These are phyloP conservation scores for Cryphonectria radicalis DNA, from an alignment of 2,329 filamentous ascomycete species.

Conservation along the genomic window DNA sequence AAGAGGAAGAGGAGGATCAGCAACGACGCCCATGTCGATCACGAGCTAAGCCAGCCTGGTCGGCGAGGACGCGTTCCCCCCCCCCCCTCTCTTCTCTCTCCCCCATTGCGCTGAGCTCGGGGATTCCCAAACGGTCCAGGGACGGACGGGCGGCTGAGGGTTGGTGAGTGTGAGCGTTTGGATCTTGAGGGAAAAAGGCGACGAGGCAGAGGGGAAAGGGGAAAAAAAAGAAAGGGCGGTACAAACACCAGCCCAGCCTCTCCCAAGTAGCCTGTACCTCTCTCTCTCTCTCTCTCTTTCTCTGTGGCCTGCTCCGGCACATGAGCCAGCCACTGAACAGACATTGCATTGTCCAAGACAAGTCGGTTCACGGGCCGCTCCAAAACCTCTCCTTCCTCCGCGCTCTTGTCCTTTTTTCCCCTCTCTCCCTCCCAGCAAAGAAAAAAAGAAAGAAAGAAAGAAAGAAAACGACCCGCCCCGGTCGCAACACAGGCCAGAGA, in stretches of 20 bases:
- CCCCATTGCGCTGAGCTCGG: neutral
- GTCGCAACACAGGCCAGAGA: neutral
- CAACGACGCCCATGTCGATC: neutral
- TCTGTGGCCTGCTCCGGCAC: neutral
- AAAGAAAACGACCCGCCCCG: neutral
- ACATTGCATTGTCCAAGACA: neutral
- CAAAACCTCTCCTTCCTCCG: neutral
- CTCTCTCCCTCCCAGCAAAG: no score
- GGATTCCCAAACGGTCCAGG: neutral
- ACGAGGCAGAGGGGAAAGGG: neutral
- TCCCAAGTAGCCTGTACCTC: neutral
- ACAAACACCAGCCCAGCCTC: neutral
- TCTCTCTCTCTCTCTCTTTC: neutral
- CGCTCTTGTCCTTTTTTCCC: neutral
- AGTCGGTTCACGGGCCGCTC: neutral
- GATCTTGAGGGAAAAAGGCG: neutral
- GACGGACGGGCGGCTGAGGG: neutral
- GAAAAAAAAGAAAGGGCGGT: neutral
- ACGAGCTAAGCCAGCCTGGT: slow-evolving; percentile 6
- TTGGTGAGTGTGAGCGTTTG: neutral
- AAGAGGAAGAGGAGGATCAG: neutral
- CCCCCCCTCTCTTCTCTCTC: no score
- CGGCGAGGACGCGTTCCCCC: neutral
- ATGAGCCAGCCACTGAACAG: neutral
- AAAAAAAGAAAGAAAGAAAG: neutral